phyloP scores from a whole-genome alignment of 2,329 filamentous ascomycete species.

The Aspergillus brasiliensis region DNA sequence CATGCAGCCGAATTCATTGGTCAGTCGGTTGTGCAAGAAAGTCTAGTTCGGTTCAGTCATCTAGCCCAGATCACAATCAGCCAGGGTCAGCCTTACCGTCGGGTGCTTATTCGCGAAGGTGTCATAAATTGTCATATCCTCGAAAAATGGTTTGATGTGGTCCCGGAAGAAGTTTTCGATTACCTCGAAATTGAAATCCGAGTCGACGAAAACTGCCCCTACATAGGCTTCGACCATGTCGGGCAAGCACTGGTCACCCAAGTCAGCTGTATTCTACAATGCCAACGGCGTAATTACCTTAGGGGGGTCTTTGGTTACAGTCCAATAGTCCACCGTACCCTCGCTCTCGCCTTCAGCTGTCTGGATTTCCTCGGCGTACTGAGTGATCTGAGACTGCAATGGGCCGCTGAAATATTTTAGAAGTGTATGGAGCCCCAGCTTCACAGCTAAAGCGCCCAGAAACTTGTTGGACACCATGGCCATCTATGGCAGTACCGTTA shows the following conservation, averaged over 20 bases:
- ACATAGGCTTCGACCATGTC: slow-evolving; percentile 89
- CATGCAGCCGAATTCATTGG: slow-evolving; percentile 66
- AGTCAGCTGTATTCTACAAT: neutral
- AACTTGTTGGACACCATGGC: slow-evolving; percentile 99
- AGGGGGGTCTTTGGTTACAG: slow-evolving; percentile 43
- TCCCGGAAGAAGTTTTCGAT: slow-evolving; percentile 76
- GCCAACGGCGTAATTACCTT: slow-evolving; percentile 35
- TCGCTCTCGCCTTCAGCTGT: slow-evolving; percentile 33
- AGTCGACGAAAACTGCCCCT: slow-evolving; percentile 90
- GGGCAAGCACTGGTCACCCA: slow-evolving; percentile 59
- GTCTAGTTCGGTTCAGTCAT: slow-evolving; percentile 50
- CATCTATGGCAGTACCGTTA: slow-evolving; percentile 56
- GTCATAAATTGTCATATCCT: slow-evolving; percentile 85
- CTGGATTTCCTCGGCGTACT: slow-evolving; percentile 49
- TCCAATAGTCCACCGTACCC: slow-evolving; percentile 46
- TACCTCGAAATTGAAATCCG: slow-evolving; percentile 71
- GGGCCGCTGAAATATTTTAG: slow-evolving; percentile 54
- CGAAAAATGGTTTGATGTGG: slow-evolving; percentile 76
- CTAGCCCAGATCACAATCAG: neutral
- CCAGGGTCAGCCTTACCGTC: slow-evolving; percentile 47
- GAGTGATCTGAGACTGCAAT: slow-evolving; percentile 48
- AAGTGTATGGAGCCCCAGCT: slow-evolving; percentile 75
- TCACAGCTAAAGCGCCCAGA: slow-evolving; percentile 76
- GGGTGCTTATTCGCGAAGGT: slow-evolving; percentile 85
- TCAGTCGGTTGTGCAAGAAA: slow-evolving; percentile 65